Base-by-base conservation (phyloP, 2,329 filamentous ascomycete species). In the Aspergillus ochraceus region DNA sequence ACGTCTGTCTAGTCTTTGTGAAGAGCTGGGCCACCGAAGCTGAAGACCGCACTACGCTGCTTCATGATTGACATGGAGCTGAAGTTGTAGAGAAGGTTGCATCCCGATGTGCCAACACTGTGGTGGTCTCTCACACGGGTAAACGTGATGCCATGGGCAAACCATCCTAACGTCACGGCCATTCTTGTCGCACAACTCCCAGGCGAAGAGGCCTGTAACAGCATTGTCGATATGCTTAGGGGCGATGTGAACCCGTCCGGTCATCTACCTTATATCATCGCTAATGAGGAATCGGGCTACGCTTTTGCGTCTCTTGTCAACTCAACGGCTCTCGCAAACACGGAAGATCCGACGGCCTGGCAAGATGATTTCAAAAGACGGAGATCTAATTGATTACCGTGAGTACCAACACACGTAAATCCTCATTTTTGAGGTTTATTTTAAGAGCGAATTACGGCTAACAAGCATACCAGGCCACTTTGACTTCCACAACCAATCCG, bases 71-170 rank as follows among this genome's bases (percentile, higher is more conserved):
- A 74, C 80, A 82, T 55, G 91, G 91, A 52, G 90, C 90, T 69
- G 95, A 96, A 76, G 81, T 97, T n/a, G 94, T 91, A 0, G 81
- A 87, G 74, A 91, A 89, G 53, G 90, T 96, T 9, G 87, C 90
- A 0, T 81, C 86, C 6, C 70, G 85, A 57, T 91, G 88, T 80
- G 84, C 86, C 76, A 95, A 96, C 81, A 95, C 91, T 9, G 89
- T 96, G 60, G 90, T 96, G 17, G 86, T 96, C 54, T 87, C 96
- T 55, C 92, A 97, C 78, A 90, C 89, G 0, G 84, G 87, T 6
- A 14, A 88, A 92, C 1, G 76, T 96, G 2, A 61, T 68, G 20
- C 56, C 60, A 11, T 94, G 88, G 83, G 88, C 90, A 68, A 78
- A 90, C 55, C 88, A 87, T 75, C 84, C 86, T 39, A 96, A 96